These are phyloP conservation scores for Annulohypoxylon moriforme DNA, from an alignment of 495 filamentous ascomycete species.

Conservation along the genomic window DNA sequence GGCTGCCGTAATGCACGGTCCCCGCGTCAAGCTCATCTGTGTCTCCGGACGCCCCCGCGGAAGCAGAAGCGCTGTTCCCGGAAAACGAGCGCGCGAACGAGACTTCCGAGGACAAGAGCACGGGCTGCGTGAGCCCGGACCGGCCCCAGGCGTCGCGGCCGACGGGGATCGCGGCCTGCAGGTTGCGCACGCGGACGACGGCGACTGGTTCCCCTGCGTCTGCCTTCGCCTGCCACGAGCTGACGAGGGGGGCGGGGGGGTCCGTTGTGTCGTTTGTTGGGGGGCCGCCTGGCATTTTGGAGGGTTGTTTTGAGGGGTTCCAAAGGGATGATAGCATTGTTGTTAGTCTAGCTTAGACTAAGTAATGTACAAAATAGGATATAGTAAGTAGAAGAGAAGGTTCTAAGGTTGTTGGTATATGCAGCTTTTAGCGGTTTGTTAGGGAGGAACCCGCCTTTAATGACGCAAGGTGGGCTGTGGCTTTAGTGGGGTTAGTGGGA, in stretches of 20 bases:
- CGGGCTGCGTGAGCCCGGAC: conserved; percentile 60
- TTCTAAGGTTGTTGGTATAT: not conserved
- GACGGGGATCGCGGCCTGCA: conserved; percentile 55
- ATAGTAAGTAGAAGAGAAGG: no score
- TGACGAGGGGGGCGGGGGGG: conserved; percentile 48
- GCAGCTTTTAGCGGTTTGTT: not conserved
- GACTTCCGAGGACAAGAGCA: conserved; percentile 62
- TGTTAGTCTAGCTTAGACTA: not conserved
- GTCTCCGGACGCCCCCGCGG: conserved; percentile 54
- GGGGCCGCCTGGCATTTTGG: conserved; percentile 24
- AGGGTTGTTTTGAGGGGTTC: conserved; percentile 21
- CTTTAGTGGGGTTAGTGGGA: not conserved
- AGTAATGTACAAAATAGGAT: not conserved
- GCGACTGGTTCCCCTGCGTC: conserved; percentile 54
- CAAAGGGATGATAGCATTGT: conserved; percentile 40
- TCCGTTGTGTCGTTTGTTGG: conserved; percentile 30
- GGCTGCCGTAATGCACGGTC: conserved; percentile 70
- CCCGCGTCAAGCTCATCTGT: conserved; percentile 56
- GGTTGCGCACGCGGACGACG: conserved; percentile 62
- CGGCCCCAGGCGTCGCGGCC: conserved; percentile 70
- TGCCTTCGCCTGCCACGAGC: conserved; percentile 48
- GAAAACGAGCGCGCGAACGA: conserved; percentile 60
- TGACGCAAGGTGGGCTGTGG: conserved; percentile 22
- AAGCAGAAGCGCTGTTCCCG: conserved; percentile 49
- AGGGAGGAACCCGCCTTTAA: not conserved